Evolutionary conservation across 2,329 filamentous ascomycete species (phyloP), one percentile per base, ranked within the genome.

Genomic region (Tolypocladium sp.): DNA sequence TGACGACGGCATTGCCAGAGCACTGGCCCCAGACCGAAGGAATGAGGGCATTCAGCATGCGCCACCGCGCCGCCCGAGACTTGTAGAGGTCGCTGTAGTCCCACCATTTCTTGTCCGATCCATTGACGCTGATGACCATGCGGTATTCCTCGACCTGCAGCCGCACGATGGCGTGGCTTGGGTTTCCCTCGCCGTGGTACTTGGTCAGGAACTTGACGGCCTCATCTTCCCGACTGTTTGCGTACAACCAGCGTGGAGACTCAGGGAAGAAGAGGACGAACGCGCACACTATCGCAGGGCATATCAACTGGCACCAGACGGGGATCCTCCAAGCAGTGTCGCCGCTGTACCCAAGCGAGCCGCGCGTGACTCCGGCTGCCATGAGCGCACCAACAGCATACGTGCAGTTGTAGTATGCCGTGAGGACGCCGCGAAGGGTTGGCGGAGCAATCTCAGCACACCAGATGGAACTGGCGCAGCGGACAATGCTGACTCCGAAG

Each of bases 371-470:
- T 44, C 78, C 73, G 27, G 72, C 73, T 6, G 81, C 78, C 30
- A 82, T 70, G 10, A 83, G 77, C 40, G 77, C 75, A 25, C 78
- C 78, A 6, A 73, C 70, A 40, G 75, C 75, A 76, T 76, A 79
- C 58, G 74, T 71, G 25, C 74, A 76, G 64, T 78, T 78, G 68
- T 76, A 77, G 7, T 86, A 77, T 49, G 83, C 86, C 0, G 84
- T 85, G 63, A 86, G 75, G 27, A 74, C 60, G 58, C 78, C 78
- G 37, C 78, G 75, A 55, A 75, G 77, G 4, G 75, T 76, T 2
- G 78, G 78, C 61, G 79, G 76, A 41, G 74, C 73, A 37, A 79
- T 71, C 62, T 81, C 78, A 13, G 79, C 73, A 38, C 79, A 76
- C 61, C 79, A 79, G 58, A 76, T 75, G 7, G 78, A 78, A 1